Base-by-base conservation (phyloP, 2,329 filamentous ascomycete species). In the Capronia americana region DNA sequence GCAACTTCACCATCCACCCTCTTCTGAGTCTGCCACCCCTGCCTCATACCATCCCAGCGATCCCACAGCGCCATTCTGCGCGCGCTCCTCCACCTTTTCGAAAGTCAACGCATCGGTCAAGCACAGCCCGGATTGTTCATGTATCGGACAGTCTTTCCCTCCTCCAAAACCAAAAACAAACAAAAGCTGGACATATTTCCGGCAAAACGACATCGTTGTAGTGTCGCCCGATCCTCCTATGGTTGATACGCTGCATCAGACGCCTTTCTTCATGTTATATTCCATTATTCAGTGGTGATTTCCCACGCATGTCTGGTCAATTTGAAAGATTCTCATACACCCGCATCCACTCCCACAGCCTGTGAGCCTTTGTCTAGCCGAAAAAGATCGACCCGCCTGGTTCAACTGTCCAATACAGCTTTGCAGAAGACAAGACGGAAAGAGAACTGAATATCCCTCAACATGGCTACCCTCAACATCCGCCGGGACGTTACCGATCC, bases 131-230 rank as follows among this genome's bases (percentile, higher is more conserved):
- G 79, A 83, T 84, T 90, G 92, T 96, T 91, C 96, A 96, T 96
- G 93, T 96, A 96, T 97, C 93, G 93, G 92, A 90, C 92, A 92
- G 90, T 91, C 89, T 87, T 87, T 88, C 88, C 91, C 91, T 89
- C 92, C 89, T 93, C 92, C 89, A 92, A 90, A 92, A 90, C 94
- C 90, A 89, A 90, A 85, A 89, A 90, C 87, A 92, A 92, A 86
- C 88, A 92, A 86, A 92, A 92, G 91, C 92, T 96, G 91, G 92
- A 93, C 88, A 86, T 90, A 87, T 96, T 96, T 92, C 92, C 92
- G 88, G 93, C 92, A 91, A 87, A 89, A 89, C 90, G 91, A 87
- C 96, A 92, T 89, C 91, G 89, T 86, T 92, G 92, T 91, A 93
- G 88, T 81, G 88, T 93, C 83, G 90, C 92, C 82, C 90, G 88